These are phyloP conservation scores for Neoarthrinium moseri DNA, from an alignment of 2,329 filamentous ascomycete species.

Conservation along the genomic window DNA sequence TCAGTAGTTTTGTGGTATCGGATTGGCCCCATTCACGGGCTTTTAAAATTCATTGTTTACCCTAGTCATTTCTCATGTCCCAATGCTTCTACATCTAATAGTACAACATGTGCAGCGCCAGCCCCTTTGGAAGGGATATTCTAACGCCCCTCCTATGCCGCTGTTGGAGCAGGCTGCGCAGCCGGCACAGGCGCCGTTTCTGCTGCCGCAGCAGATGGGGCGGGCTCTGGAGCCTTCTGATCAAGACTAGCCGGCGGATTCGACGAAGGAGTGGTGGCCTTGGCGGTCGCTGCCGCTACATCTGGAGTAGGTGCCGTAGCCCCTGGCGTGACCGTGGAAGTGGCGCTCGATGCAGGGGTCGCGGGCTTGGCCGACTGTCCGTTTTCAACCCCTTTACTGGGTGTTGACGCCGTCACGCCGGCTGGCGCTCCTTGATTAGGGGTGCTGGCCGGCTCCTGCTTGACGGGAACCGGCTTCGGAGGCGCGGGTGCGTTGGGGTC, in stretches of 20 bases:
- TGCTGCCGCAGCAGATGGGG: background rate
- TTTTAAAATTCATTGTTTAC: constrained; percentile 2
- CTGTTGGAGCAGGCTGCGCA: background rate
- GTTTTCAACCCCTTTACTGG: background rate
- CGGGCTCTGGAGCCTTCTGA: background rate
- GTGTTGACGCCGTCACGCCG: background rate
- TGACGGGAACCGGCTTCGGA: constrained; percentile 16
- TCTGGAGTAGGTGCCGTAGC: constrained; percentile 7
- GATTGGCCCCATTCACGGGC: background rate
- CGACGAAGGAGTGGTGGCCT: background rate
- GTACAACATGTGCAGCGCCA: background rate
- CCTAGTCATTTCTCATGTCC: background rate
- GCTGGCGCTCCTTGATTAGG: constrained; percentile 5
- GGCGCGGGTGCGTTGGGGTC: constrained; percentile 34
- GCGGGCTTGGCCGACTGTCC: background rate
- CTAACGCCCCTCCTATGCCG: background rate
- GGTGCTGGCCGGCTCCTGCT: constrained; percentile 7
- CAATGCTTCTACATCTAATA: background rate
- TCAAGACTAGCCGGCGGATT: background rate
- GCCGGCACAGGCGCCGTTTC: background rate
- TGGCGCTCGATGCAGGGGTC: background rate
- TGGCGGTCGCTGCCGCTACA: background rate
- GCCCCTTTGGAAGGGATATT: too few species aligned
- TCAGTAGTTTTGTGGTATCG: constrained; percentile 3
- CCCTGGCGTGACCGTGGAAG: background rate